Conservation (phyloP, 2,329 filamentous ascomycete species). For the Aspergillus sojae region DNA sequence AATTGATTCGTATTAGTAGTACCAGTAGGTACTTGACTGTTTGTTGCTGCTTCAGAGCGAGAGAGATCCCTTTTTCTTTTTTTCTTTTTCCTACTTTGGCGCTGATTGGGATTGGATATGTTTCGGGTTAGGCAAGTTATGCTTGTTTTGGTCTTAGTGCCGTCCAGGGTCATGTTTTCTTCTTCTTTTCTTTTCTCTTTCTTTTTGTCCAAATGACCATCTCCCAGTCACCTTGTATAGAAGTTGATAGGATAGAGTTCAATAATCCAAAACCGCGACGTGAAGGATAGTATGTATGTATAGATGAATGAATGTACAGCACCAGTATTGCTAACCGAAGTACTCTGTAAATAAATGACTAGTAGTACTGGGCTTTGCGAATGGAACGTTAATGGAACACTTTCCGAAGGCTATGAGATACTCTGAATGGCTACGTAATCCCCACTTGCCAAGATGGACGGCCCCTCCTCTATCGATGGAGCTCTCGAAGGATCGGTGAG, state of each 20-base stretch:
- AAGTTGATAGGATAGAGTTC: not conserved
- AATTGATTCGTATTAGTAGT: too few relatives aligned
- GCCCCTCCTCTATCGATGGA: constrained; percentile 1
- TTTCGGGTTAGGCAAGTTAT: not conserved
- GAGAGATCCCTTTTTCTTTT: not conserved
- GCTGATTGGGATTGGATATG: not conserved
- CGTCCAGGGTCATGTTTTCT: not conserved
- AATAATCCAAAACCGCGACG: not conserved
- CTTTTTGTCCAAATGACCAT: not conserved
- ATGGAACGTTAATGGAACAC: not conserved
- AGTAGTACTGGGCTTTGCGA: too few relatives aligned
- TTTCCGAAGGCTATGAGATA: not conserved
- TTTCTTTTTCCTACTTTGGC: not conserved
- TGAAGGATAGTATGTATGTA: not conserved
- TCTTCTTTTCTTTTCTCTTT: not conserved
- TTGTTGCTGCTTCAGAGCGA: not conserved
- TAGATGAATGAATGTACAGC: too few relatives aligned
- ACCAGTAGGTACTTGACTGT: not conserved
- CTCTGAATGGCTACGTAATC: not conserved
- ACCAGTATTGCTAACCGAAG: not conserved
- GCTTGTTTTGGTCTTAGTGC: not conserved
- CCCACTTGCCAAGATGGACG: constrained; percentile 2
- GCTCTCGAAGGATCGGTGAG: constrained; percentile 4
- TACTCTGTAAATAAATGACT: not conserved
- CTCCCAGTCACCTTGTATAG: not conserved